Percentiles rank a stretch among this genome's conserved stretches.
Conservation (phyloP, 192 early-diverging fungal species). For the Dimargaris cristalligena region DNA sequence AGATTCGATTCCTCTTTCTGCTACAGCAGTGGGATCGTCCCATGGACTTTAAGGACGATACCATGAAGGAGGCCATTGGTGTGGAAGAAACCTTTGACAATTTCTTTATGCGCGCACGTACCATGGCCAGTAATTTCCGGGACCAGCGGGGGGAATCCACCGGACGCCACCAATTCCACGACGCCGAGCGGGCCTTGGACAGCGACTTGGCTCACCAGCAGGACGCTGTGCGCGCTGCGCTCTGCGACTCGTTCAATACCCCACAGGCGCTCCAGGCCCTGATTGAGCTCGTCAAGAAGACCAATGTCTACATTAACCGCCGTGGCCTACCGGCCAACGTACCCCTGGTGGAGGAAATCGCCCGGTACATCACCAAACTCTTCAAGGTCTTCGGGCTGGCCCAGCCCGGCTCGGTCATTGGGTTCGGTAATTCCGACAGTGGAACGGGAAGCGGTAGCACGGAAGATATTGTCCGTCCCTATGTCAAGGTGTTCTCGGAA, state of each 20-base stretch:
- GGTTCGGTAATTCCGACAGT: constrained; percentile 31
- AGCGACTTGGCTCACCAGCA: constrained; percentile 45
- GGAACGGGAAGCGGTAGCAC: constrained; percentile 19
- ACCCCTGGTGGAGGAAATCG: constrained; percentile 59
- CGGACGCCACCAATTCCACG: constrained; percentile 53
- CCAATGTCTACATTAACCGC: constrained; percentile 66
- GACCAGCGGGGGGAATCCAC: constrained; percentile 33
- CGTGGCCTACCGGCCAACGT: constrained; percentile 40
- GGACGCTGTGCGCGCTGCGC: constrained; percentile 55
- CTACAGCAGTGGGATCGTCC: constrained; percentile 73
- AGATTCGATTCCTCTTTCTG: constrained; percentile 82
- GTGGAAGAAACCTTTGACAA: constrained; percentile 72
- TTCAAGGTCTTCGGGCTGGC: constrained; percentile 72
- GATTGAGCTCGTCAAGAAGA: constrained; percentile 51
- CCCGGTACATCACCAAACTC: constrained; percentile 64
- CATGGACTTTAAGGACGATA: constrained; percentile 63
- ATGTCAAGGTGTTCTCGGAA: constrained; percentile 55
- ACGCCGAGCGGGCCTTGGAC: constrained; percentile 54
- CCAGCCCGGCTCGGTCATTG: constrained; percentile 47
- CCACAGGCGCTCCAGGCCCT: constrained; percentile 63
- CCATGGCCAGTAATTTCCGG: constrained; percentile 49
- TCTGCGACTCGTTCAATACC: constrained; percentile 89
- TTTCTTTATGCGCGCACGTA: constrained; percentile 72
- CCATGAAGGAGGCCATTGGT: constrained; percentile 58
- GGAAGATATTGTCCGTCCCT: constrained; percentile 60